Evolutionary conservation across 2,329 filamentous ascomycete genomes (phyloP), one percentile per base, ranked within the genome.

Genomic region (Microdochium bolleyi): DNA sequence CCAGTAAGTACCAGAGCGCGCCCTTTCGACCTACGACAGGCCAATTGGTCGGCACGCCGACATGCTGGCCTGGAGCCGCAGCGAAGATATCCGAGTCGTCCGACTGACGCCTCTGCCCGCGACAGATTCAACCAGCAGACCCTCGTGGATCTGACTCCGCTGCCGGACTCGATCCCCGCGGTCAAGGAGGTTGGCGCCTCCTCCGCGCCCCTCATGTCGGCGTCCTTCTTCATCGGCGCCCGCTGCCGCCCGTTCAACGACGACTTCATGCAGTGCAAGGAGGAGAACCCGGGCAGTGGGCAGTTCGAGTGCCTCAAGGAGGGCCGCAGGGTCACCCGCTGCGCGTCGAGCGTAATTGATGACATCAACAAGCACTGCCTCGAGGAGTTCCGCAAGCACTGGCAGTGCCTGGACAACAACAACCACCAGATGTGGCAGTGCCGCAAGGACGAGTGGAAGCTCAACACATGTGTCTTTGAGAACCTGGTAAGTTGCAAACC

Each of bases 211-310:
- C 82, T 99, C 48, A 78, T 95, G 55, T 95, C 89, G 59, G 94
- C 94, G 30, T 85, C 90, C 51, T 99, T 89, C 81, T 99, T 97
- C 73, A 99, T 99, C 69, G 94, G 94, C 58, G 92, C 91, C 61
- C 87, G 92, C 67, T 99, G 94, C 85, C 87, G 83, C 70, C 79
- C 88, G 54, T 99, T 92, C 80, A 97, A 97, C 74, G 94, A 99
- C 78, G 94, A 99, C 75, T 99, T 88, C 76, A 99, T 99, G 92
- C 89, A 95, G 78, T 99, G 94, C 87, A 99, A 99, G 86, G 89
- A 83, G 62, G 91, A 96, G 75, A 85, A 90, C 64, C 87, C 89
- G 57, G 94, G 94, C 64, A 84, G 83, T 72, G 94, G 91, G 70
- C 94, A 99, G 78, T 73, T 95, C 58, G 89, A 96, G 62, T 99